Evolutionary conservation across 495 filamentous ascomycete species (phyloP).

Genomic region (Penicillium dipodomyicola): DNA sequence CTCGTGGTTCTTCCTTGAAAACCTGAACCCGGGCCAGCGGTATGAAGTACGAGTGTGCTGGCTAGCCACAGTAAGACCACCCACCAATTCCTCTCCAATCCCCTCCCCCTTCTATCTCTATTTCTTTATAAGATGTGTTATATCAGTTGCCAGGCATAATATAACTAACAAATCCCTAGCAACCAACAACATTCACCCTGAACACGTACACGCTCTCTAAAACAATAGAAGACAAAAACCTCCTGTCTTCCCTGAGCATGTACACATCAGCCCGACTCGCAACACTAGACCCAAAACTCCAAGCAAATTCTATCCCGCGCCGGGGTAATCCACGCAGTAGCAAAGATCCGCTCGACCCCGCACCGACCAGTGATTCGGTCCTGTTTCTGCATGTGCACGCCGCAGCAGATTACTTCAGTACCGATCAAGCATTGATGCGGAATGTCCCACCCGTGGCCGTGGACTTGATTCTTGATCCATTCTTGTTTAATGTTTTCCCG

Average conservation of each 20-base stretch:
- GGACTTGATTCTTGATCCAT: conserved; percentile 90
- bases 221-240: conserved; percentile 56
- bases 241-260: conserved; percentile 61
- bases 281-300: conserved; percentile 15
- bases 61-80: conserved; percentile 77
- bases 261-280: conserved; percentile 57
- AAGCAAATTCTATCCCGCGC: conserved; percentile 19
- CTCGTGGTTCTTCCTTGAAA: conserved; percentile 81
- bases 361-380: conserved; percentile 48
- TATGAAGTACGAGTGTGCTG: conserved; percentile 96
- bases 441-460: conserved; percentile 70
- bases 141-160: not conserved
- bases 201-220: conserved; percentile 56
- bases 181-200: conserved; percentile 82
- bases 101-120: not conserved
- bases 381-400: conserved; percentile 77
- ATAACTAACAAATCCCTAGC: conserved; percentile 47
- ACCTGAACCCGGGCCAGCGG: conserved; percentile 66
- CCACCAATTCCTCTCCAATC: not conserved
- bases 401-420: conserved; percentile 79
- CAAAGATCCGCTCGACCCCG: conserved; percentile 16
- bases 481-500: conserved; percentile 67
- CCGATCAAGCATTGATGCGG: conserved; percentile 70
- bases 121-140: not conserved
- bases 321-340: not conserved